Evolutionary conservation across 2,329 filamentous ascomycete genomes (phyloP), one percentile per base, ranked within the genome.

Genomic region (Xylaria sp.): DNA sequence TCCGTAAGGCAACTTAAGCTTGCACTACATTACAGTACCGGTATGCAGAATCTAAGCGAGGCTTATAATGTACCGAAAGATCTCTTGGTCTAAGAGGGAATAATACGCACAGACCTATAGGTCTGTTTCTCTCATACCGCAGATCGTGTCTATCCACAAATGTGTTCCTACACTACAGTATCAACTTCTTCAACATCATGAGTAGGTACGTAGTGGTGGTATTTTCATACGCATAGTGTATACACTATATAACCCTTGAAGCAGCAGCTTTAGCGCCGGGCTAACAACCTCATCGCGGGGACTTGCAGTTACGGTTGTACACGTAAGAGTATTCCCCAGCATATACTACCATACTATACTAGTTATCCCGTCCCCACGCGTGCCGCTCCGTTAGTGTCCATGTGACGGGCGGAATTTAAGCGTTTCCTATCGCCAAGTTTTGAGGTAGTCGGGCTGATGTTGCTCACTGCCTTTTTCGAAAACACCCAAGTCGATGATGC

Each of bases 341-440:
- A n/a, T 54, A 15, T 33, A 54, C 20, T n/a, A 45, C 27, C 42
- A 11, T 10, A 45, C 4, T 25, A 20, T 45, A 50, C 9, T 53
- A 53, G 29, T 53, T 22, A 27, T 64, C 56, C 49, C 61, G 36
- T 64, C 56, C 49, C 61, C 65, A 60, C 61, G 61, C 65, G 65
- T 61, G 65, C 65, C 65, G 65, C 61, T 67, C 65, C 65, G 65
- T 36, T 56, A 51, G 53, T 42, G 36, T 39, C 36, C 50, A 60
- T 56, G 50, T 53, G 33, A 55, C 38, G 50, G 44, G 56, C 65
- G 55, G 60, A 67, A 63, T 51, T 50, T 49, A 55, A 47, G 31
- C 29, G 29, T 50, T 39, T 17, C 51, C 36, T n/a, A 36, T 53
- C 27, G 61, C 61, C 51, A 64, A 53, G 65, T 38, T 22, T n/a